phyloP scores from a whole-genome alignment of 148 eudicot genomes.

The Vaccinium vitisidaea region DNA sequence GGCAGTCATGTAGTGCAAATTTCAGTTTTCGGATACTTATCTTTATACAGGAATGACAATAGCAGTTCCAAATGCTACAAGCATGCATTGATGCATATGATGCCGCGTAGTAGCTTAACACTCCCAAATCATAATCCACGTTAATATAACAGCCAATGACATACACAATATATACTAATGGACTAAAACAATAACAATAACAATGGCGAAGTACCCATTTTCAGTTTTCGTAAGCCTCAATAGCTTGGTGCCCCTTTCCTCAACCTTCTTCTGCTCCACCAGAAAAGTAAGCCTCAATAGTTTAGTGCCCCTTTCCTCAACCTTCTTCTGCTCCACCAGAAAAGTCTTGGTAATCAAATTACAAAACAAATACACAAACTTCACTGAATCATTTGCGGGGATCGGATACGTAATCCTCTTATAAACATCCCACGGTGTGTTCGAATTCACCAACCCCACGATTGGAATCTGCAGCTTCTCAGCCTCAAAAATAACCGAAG shows the following conservation, averaged over 20 bases:
- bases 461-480: slow-evolving; percentile 65
- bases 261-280: slow-evolving; percentile 55
- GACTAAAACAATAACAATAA: background rate
- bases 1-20: background rate
- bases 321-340: slow-evolving; percentile 57
- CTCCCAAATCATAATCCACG: background rate
- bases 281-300: slow-evolving; percentile 39
- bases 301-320: slow-evolving; percentile 9
- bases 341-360: slow-evolving; percentile 89
- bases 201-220: background rate
- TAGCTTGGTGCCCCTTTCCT: slow-evolving; percentile 7
- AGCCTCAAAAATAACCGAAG: slow-evolving; percentile 74
- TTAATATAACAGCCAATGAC: background rate
- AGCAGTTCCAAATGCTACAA: background rate
- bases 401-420: slow-evolving; percentile 72
- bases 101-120: background rate
- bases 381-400: slow-evolving; percentile 74
- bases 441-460: slow-evolving; percentile 74
- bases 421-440: slow-evolving; percentile 53
- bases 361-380: slow-evolving; percentile 91
- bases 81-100: background rate
- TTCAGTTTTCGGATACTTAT: background rate
- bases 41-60: background rate
- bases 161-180: background rate
- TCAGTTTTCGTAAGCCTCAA: background rate